Conservation (phyloP, 108 stramenopile genomes). For the Nitzschia inconspicua region DNA sequence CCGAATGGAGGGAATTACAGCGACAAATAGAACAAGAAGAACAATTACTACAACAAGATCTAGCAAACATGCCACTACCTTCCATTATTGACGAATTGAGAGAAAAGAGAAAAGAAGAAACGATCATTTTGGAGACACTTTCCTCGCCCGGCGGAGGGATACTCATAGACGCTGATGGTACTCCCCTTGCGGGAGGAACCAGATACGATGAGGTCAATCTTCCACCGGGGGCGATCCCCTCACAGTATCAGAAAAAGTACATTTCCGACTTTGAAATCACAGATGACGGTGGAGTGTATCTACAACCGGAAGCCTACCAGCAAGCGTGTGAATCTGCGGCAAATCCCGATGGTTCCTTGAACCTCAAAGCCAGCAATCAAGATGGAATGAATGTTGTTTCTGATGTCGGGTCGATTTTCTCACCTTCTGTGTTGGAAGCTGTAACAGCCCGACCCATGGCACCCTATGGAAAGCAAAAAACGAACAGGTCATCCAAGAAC, state of each 20-base stretch:
- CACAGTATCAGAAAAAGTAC: neutral
- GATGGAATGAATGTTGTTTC: neutral
- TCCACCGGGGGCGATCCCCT: too few relatives aligned
- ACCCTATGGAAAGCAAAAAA: neutral
- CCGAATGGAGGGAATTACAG: too few relatives aligned
- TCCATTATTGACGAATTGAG: too few relatives aligned
- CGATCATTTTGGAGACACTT: too few relatives aligned
- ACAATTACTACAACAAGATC: too few relatives aligned
- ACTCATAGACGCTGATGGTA: too few relatives aligned
- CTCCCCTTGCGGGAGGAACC: too few relatives aligned
- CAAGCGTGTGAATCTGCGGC: neutral
- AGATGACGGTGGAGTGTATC: conserved; percentile 7
- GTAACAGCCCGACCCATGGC: conserved; percentile 2
- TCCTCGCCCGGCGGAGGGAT: too few relatives aligned
- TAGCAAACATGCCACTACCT: too few relatives aligned
- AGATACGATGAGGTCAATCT: too few relatives aligned
- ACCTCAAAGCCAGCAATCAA: neutral
- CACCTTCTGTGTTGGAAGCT: neutral
- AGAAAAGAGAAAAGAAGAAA: too few relatives aligned
- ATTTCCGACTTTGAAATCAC: conserved; percentile 1
- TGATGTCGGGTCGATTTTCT: neutral
- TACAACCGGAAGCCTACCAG: conserved; percentile 1
- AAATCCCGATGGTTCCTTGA: conserved; percentile 8
- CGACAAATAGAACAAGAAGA: too few relatives aligned
- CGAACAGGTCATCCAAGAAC: neutral